A percentile compares a stretch with the other conserved stretches of the same genome.
These are phyloP conservation scores for Suillus subluteus DNA, from an alignment of 768 basidiomycete species.

Conservation along the genomic window DNA sequence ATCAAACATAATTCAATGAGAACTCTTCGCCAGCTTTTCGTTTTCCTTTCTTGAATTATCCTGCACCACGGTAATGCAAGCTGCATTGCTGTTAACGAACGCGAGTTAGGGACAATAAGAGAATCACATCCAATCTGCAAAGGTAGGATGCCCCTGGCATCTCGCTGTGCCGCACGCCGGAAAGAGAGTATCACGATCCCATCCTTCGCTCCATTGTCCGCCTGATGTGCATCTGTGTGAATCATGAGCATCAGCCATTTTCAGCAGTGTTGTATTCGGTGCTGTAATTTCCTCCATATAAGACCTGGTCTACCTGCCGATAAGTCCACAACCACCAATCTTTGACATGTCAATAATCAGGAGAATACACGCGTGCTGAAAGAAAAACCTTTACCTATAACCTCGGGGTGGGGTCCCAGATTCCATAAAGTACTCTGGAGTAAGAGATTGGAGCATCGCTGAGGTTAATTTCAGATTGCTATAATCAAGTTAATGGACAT, in stretches of 20 bases:
- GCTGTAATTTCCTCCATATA: neutral
- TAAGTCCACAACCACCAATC: neutral
- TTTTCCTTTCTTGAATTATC: neutral
- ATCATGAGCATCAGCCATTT: neutral
- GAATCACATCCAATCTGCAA: neutral
- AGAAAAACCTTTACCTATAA: neutral
- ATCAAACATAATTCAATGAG: neutral
- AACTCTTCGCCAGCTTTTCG: neutral
- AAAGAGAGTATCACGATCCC: neutral
- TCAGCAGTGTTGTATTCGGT: neutral
- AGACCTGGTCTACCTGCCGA: neutral
- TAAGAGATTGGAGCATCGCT: neutral
- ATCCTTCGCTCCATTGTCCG: neutral
- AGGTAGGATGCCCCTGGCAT: neutral
- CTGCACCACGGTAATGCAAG: neutral
- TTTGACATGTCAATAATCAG: neutral
- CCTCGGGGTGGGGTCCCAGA: neutral
- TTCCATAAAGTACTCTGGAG: neutral
- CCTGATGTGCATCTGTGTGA: neutral
- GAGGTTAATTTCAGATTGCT: neutral
- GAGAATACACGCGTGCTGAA: neutral
- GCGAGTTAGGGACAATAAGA: neutral
- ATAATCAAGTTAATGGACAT: neutral
- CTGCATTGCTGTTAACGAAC: neutral
- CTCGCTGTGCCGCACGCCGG: neutral